Percentiles rank a stretch among this genome's conserved stretches.
phyloP scores from a whole-genome alignment of 306 rosid species.

The Castanospermum australe region DNA sequence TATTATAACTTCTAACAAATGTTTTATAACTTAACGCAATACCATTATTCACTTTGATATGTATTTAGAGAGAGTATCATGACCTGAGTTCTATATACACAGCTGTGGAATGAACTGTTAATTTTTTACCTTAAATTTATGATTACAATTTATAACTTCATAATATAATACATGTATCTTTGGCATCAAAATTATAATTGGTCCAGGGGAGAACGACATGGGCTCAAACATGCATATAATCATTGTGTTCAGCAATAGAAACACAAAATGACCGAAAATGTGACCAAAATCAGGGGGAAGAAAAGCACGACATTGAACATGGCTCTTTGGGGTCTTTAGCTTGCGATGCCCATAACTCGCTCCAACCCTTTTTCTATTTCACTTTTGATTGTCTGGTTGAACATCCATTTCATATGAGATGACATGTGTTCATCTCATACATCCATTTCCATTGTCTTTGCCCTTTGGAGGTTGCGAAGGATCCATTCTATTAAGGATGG shows the following conservation, averaged over 20 bases:
- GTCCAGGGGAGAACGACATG: neutral
- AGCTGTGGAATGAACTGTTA: neutral
- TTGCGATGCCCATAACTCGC: neutral
- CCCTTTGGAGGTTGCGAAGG: conserved; percentile 18
- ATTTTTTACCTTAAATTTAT: neutral
- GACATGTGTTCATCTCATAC: too few relatives aligned
- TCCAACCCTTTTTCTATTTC: conserved; percentile 11
- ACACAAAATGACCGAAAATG: neutral
- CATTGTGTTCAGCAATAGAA: neutral
- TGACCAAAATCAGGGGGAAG: neutral
- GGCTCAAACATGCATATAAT: neutral
- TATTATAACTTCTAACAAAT: too few relatives aligned
- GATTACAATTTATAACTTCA: too few relatives aligned
- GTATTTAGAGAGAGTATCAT: neutral
- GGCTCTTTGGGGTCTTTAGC: neutral
- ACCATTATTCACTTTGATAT: too few relatives aligned
- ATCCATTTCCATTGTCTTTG: conserved; percentile 5
- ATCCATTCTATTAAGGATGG: neutral
- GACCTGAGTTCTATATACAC: neutral
- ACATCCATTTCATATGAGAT: neutral
- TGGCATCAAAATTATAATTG: neutral
- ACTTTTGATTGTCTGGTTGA: conserved; percentile 12
- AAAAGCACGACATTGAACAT: neutral
- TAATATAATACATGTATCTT: neutral
- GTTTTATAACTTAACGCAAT: too few relatives aligned